These are phyloP conservation scores for Leishmania tropica DNA, from an alignment of 208 protist genomes.

Conservation along the genomic window DNA sequence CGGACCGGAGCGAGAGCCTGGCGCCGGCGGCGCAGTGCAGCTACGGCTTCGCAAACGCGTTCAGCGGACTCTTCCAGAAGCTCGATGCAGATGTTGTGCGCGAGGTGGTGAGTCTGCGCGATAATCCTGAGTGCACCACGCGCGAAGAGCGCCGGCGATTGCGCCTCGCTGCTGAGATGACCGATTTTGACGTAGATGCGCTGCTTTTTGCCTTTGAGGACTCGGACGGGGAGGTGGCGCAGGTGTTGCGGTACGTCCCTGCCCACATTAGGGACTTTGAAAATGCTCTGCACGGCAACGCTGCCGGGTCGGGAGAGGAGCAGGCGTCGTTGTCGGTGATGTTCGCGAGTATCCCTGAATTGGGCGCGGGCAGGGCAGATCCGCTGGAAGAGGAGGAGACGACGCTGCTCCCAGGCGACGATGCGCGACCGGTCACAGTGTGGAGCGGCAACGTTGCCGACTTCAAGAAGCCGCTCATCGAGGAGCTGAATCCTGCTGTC, in stretches of 20 bases:
- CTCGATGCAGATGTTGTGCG: slow-evolving; percentile 58
- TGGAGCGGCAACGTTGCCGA: slow-evolving; percentile 83
- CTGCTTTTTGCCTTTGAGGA: slow-evolving; percentile 74
- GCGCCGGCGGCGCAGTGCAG: slow-evolving; percentile 16
- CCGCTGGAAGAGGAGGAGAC: slow-evolving; percentile 61
- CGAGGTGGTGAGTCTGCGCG: slow-evolving; percentile 63
- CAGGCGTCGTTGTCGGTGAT: neutral
- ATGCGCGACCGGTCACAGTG: slow-evolving; percentile 42
- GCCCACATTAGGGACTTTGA: slow-evolving; percentile 59
- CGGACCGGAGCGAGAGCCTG: neutral
- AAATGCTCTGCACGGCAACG: slow-evolving; percentile 35
- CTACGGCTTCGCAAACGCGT: slow-evolving; percentile 87
- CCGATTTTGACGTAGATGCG: slow-evolving; percentile 76
- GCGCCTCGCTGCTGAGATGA: slow-evolving; percentile 47
- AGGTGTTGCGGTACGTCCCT: slow-evolving; percentile 69
- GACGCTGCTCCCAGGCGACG: slow-evolving; percentile 31
- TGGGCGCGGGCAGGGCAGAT: slow-evolving; percentile 8
- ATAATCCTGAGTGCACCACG: slow-evolving; percentile 55
- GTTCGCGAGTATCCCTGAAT: slow-evolving; percentile 17
- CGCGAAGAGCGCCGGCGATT: slow-evolving; percentile 51
- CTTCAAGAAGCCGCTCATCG: slow-evolving; percentile 70
- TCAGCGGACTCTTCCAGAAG: slow-evolving; percentile 69
- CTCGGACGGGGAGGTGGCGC: slow-evolving; percentile 66
- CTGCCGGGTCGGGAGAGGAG: slow-evolving; percentile 1
- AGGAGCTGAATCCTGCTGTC: slow-evolving; percentile 30